Evolutionary conservation across 1,284 basidiomycete species (phyloP).

Genomic region (Vanrija pseudolonga): DNA sequence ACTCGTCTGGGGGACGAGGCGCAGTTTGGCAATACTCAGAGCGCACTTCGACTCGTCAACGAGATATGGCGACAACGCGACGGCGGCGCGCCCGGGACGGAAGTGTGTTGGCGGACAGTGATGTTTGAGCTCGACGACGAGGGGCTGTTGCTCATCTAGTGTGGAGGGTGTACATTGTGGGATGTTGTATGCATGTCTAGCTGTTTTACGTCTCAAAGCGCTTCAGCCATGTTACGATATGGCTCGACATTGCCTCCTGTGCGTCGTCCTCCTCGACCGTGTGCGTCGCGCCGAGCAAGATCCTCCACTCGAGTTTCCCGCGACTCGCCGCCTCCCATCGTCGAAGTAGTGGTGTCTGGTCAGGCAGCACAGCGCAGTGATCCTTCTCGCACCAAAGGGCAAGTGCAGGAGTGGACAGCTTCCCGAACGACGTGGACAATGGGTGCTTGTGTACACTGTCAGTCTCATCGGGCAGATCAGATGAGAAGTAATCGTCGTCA

Average conservation of each 20-base stretch:
- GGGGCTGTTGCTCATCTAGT: conserved; percentile 26
- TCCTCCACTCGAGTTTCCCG: conserved; percentile 20
- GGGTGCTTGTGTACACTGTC: conserved; percentile 27
- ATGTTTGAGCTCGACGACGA: conserved; percentile 25
- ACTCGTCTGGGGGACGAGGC: conserved; percentile 52
- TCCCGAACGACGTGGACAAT: conserved; percentile 40
- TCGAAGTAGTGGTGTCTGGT: conserved; percentile 7
- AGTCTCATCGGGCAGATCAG: conserved; percentile 29
- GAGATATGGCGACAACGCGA: conserved; percentile 57
- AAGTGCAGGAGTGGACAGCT: conserved; percentile 31
- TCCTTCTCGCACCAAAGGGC: conserved; percentile 39
- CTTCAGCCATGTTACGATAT: conserved; percentile 27
- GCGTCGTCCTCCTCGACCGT: conserved; percentile 7
- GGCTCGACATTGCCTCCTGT: conserved; percentile 19
- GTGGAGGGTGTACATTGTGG: background rate
- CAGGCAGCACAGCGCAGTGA: conserved; percentile 19
- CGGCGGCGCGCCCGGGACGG: background rate
- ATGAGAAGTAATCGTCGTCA: conserved; percentile 48
- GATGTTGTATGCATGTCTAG: background rate
- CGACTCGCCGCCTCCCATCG: conserved; percentile 12
- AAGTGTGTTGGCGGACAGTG: conserved; percentile 20
- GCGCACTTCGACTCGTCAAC: conserved; percentile 59
- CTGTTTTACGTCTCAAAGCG: background rate
- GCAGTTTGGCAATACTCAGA: conserved; percentile 59
- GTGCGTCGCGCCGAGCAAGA: conserved; percentile 36